Base-by-base conservation (phyloP, 106 monocot species). In the Chionographis japonica region DNA sequence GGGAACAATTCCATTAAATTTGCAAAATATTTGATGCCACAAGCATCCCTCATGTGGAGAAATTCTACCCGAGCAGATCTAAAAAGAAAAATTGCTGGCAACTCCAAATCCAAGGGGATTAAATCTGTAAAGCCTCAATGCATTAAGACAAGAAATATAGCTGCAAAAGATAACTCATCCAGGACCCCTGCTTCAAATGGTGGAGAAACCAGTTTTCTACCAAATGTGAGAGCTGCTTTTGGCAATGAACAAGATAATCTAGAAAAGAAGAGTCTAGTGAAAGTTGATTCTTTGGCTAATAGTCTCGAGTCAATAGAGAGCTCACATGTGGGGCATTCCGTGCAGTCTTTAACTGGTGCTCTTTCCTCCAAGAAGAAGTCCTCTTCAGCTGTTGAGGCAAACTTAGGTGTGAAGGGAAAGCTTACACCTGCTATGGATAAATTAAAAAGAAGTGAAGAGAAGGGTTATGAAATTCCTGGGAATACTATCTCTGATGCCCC, bases 11-110 rank as follows among this genome's bases (percentile, higher is more conserved):
- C 67, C 18, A 52, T 66, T 43, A 91, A 91, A 73, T 67, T 67
- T 70, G 73, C 78, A 18, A 91, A 84, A 74, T 78, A 79, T 79
- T 64, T 88, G 62, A 77, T 88, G 81, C 88, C 88, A 19, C 88
- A 88, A 73, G 8, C 75, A 75, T 79, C 86, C 18, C 69, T 67
- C 38, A 49, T 58, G 61, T 75, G 79, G 71, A 84, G 65, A 66
- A 77, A 61, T 61, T 60, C 72, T 65, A 56, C 75, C n/a, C 89
- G 75, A 79, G 72, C 66, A 40, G 91, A 83, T 39, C 41, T 72
- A 27, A 83, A 72, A 69, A 81, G 68, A 55, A 90, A 85, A 72
- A 42, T 66, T 36, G 67, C 55, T 56, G 62, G 51, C 35, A 77
- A 83, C 16, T 50, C 64, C 10, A 92, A 77, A 67, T 41, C 73